A percentile compares a stretch with the other conserved stretches of the same genome.
Evolutionary conservation across 2,329 filamentous ascomycete genomes (phyloP).

Genomic region (Pseudonectria buxi): DNA sequence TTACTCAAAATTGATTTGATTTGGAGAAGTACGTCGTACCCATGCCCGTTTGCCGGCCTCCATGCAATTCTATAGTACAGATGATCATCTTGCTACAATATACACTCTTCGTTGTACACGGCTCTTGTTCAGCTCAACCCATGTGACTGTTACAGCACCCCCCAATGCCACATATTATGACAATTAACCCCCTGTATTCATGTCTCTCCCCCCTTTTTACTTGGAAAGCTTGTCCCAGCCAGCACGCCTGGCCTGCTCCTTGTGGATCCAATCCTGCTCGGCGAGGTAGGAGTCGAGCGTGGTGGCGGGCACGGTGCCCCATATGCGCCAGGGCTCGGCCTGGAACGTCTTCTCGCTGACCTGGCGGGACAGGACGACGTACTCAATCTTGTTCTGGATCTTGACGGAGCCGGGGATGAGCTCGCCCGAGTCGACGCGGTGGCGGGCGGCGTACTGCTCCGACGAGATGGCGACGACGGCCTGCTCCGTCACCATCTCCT

Average conservation of each 20-base stretch:
- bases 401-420: constrained; percentile 41
- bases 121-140: constrained; percentile 3
- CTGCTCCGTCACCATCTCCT: constrained; percentile 35
- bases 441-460: constrained; percentile 45
- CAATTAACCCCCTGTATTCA: neutral
- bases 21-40: constrained; percentile 16
- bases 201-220: constrained; percentile 12
- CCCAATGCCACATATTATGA: constrained; percentile 3
- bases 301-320: constrained; percentile 55
- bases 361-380: constrained; percentile 53
- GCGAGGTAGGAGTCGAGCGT: constrained; percentile 35
- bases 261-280: constrained; percentile 29
- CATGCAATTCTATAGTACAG: constrained; percentile 24
- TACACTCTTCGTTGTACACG: constrained; percentile 18
- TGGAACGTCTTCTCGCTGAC: constrained; percentile 40
- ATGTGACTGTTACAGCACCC: constrained; percentile 2
- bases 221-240: constrained; percentile 24
- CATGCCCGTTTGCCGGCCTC: constrained; percentile 15
- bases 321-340: constrained; percentile 53
- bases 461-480: constrained; percentile 55
- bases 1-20: constrained; percentile 11
- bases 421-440: constrained; percentile 29
- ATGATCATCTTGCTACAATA: constrained; percentile 22
- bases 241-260: constrained; percentile 27
- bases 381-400: constrained; percentile 53